Base-by-base conservation (phyloP, 2,329 filamentous ascomycete genomes). In the Phaeosphaeria sp. region DNA sequence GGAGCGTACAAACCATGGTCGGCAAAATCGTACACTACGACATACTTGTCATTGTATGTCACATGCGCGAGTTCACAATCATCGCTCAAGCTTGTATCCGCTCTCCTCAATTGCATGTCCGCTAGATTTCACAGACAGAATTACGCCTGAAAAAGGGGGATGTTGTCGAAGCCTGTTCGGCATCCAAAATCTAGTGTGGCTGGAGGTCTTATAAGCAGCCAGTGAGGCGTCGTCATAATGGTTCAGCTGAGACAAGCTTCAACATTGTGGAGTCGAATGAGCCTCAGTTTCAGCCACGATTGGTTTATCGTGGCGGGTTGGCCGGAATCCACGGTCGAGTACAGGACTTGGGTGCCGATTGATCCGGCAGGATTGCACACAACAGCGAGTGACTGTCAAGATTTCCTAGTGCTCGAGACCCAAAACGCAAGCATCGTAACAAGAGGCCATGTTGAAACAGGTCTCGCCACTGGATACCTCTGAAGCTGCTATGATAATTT, bases 31-130 rank as follows among this genome's bases (percentile, higher is more conserved):
- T 74, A 74, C 10, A 71, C 68, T 1, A 74, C 50, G 21, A 74
- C 67, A 61, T 74, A 75, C 49, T 73, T 73, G 56, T 74, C 71
- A 50, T 74, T 67, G 46, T 72, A 74, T 5, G 65, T 66, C 39
- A 68, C 63, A 43, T 71, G 61, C 17, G 62, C 57, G 41, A 65
- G 63, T 42, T 65, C 63, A 43, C 61, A 56, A 54, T 72, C 67
- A 52, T 71, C 70, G 13, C 64, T 59, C n/a, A 68, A 41, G 10
- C 58, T 65, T 21, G 66, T 72, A 21, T 70, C 66, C 39, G 65
- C 66, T 57, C 66, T 62, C 47, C 57, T 63, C 58, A 72, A 50
- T 54, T 65, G 56, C 63, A 70, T 67, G 27, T 62, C 60, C 25
- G 18, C 23, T 23, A 36, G 6, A 13, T 36, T 6, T 36, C 11